Base-by-base conservation (phyloP, 805 yeast genomes). In the Jamesozyma piceae region DNA sequence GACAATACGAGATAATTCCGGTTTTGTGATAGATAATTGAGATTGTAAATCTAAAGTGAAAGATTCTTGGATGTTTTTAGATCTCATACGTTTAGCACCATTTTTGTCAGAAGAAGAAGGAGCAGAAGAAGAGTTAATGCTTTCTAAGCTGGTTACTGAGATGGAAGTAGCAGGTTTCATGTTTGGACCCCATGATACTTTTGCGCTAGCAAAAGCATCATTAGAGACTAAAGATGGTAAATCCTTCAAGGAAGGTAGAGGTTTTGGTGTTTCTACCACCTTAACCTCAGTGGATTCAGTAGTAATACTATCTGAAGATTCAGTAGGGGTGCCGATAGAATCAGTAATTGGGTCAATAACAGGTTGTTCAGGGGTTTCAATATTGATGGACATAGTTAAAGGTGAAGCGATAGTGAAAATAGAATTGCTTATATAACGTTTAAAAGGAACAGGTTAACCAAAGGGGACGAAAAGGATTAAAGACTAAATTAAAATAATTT, bases 51-150 rank as follows among this genome's bases (percentile, higher is more conserved):
- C 80, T 54, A 89, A 73, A 39, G 85, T 74, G 58, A 89, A 85
- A 6, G 88, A 83, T 54, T 84, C 88, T 60, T 87, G 90, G 44
- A 85, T 70, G 42, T 74, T 73, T 19, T 77, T 68, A 10, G 86
- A 72, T 50, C 75, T 70, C 53, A 73, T 70, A 26, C 75, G 69
- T 24, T 67, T 69, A n/a, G 71, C 59, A 52, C 60, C 53, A 48
- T 65, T 38, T 35, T 57, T 38, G 48, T 39, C 35, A 18, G 58
- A 37, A 18, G 26, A 9, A 33, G 36, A 33, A 18, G 20, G 2
- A 17, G 31, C 17, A 47, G 65, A 39, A 37, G 58, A 39, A 48
- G 42, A 33, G 15, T 57, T 38, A 17, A 37, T 33, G 20, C 21
- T 37, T 9, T 21, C 21, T n/a, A 18, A 50, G 14, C 52, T 49